phyloP scores from a whole-genome alignment of 345 rosid species.

The Mallotus nudiflorus region DNA sequence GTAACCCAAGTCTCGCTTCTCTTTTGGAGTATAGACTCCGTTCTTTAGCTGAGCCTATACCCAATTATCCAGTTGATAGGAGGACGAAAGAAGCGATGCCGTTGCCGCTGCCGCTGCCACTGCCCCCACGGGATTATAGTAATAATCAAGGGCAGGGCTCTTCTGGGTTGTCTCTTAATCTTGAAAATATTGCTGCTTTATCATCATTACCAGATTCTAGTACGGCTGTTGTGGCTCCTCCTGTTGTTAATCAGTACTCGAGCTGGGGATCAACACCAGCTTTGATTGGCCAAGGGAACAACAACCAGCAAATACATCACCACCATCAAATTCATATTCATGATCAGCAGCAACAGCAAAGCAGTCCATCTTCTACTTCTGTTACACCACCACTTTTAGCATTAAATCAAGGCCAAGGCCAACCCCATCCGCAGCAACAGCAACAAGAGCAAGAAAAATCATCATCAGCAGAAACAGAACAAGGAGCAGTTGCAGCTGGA shows the following conservation, averaged over 20 bases:
- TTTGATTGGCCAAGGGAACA: no score
- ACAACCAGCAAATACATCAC: slow-evolving; percentile 24
- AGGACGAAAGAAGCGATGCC: slow-evolving; percentile 31
- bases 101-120: slow-evolving; percentile 26
- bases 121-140: slow-evolving; percentile 22
- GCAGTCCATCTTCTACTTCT: slow-evolving; percentile 23
- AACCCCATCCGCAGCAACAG: slow-evolving; percentile 25
- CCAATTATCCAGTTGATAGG: slow-evolving; percentile 26
- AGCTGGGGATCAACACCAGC: slow-evolving; percentile 34
- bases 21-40: slow-evolving; percentile 82
- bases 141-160: slow-evolving; percentile 22
- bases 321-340: slow-evolving; percentile 5
- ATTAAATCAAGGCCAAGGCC: slow-evolving; percentile 31
- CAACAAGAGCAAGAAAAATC: slow-evolving; percentile 46
- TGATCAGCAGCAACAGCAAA: slow-evolving; percentile 13
- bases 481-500: slow-evolving; percentile 26
- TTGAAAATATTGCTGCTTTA: slow-evolving; percentile 25
- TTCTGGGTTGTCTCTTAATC: slow-evolving; percentile 37
- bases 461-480: slow-evolving; percentile 49
- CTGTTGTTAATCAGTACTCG: slow-evolving; percentile 18
- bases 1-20: slow-evolving; percentile 87
- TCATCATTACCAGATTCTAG: slow-evolving; percentile 24
- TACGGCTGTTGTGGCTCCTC: background rate
- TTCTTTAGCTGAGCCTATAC: slow-evolving; percentile 53
- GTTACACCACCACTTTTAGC: slow-evolving; percentile 31